phyloP scores from a whole-genome alignment of 805 yeast genomes.

The Cyberlindnera meyerae region DNA sequence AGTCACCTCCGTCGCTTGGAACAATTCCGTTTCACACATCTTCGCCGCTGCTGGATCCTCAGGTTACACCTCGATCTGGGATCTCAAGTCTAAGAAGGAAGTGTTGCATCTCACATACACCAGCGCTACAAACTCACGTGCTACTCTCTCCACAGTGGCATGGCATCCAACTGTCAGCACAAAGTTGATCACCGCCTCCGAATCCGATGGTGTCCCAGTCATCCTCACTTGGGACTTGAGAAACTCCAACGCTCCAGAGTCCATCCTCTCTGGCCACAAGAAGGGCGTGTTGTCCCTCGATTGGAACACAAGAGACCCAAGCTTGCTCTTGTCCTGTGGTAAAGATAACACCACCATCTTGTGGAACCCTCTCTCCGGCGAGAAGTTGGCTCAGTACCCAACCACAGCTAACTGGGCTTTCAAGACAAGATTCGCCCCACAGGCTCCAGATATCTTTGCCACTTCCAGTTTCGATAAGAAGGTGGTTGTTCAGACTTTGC shows the following conservation, averaged over 20 bases:
- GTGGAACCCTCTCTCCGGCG: conserved; percentile 85
- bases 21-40: conserved; percentile 74
- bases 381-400: conserved; percentile 80
- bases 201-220: conserved; percentile 72
- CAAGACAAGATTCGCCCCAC: conserved; percentile 82
- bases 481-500: conserved; percentile 76
- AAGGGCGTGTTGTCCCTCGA: conserved; percentile 87
- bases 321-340: conserved; percentile 81
- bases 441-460: conserved; percentile 84
- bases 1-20: conserved; percentile 83
- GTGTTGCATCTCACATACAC: conserved; percentile 79
- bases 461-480: conserved; percentile 85
- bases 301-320: conserved; percentile 86
- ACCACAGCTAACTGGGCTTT: conserved; percentile 92
- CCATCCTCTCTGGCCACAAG: conserved; percentile 68
- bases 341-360: conserved; percentile 81
- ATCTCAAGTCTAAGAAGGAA: conserved; percentile 79
- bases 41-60: conserved; percentile 85
- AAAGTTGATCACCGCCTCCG: conserved; percentile 81
- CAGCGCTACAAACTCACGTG: conserved; percentile 45
- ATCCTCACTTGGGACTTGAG: conserved; percentile 91
- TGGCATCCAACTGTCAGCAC: conserved; percentile 96
- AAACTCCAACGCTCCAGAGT: conserved; percentile 88
- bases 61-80: conserved; percentile 92
- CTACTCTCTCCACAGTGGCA: conserved; percentile 73